These are phyloP conservation scores for Talaromyces marneffei DNA, from an alignment of 2,329 filamentous ascomycete genomes.

Conservation along the genomic window DNA sequence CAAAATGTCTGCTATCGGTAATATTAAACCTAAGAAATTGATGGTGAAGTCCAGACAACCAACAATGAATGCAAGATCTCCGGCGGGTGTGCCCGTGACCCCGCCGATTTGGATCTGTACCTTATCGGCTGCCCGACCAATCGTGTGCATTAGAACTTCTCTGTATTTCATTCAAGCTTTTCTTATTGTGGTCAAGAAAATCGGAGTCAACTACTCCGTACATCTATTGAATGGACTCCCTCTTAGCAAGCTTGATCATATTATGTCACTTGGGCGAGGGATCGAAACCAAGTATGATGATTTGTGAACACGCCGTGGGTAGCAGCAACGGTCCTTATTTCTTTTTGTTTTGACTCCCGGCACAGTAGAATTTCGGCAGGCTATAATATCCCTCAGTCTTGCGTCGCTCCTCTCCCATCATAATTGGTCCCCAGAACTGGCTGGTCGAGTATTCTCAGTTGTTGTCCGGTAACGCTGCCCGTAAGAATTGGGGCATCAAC, in stretches of 20 bases:
- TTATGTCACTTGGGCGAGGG: background rate
- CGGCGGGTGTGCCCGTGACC: background rate
- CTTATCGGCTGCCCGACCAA: background rate
- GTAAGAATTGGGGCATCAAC: background rate
- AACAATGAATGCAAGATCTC: background rate
- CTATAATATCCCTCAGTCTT: background rate
- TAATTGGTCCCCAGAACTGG: background rate
- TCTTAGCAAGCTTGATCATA: background rate
- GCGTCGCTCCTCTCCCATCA: background rate
- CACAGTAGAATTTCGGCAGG: background rate
- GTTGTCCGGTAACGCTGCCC: background rate
- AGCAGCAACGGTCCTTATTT: background rate
- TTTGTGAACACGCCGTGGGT: background rate
- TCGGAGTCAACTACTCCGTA: background rate
- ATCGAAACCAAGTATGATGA: background rate
- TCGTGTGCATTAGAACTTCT: background rate
- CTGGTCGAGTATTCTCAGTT: background rate
- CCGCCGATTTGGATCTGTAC: background rate
- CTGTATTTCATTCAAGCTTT: background rate
- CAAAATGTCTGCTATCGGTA: too few relatives aligned
- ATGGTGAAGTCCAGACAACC: background rate
- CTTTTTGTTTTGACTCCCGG: background rate
- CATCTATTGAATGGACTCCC: background rate
- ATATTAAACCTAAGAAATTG: too few relatives aligned
- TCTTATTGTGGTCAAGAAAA: background rate